Evolutionary conservation across 345 rosid genomes (phyloP).

Genomic region (Noccaea caerulescens): DNA sequence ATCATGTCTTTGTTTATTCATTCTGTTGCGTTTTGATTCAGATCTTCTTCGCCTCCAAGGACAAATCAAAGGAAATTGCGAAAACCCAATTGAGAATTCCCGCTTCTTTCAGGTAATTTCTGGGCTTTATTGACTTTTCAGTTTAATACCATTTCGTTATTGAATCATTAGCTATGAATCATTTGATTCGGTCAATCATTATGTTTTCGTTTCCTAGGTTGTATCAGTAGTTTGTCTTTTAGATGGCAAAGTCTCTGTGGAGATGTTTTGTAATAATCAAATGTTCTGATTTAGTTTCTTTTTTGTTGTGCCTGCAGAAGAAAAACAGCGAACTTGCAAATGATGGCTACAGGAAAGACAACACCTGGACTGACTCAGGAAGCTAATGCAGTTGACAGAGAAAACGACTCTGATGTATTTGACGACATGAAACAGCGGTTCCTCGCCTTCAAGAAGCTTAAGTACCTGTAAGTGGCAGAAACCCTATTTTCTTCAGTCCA

Average conservation of each 20-base stretch:
- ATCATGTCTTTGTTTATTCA: neutral
- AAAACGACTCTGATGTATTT: slow-evolving; percentile 52
- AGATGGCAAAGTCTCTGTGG: neutral
- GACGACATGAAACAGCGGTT: slow-evolving; percentile 72
- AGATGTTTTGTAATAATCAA: slow-evolving; percentile 16
- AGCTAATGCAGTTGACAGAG: slow-evolving; percentile 38
- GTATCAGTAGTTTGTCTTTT: neutral
- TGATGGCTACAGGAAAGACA: slow-evolving; percentile 41
- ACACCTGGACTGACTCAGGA: slow-evolving; percentile 42
- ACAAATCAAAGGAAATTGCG: slow-evolving; percentile 14
- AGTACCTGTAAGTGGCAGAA: slow-evolving; percentile 60
- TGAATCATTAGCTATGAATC: neutral
- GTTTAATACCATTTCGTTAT: neutral
- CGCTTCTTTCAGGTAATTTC: slow-evolving; percentile 39
- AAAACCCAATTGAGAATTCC: slow-evolving; percentile 38
- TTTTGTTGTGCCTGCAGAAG: slow-evolving; percentile 30
- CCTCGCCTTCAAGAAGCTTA: slow-evolving; percentile 68
- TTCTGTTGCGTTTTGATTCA: slow-evolving; percentile 27
- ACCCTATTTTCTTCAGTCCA: neutral
- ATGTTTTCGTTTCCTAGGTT: neutral
- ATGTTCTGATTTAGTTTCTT: neutral
- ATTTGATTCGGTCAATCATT: neutral
- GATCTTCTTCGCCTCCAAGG: slow-evolving; percentile 31
- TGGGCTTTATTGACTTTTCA: neutral
- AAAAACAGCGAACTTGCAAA: slow-evolving; percentile 31